phyloP scores from a whole-genome alignment of 176 grass and related monocot species.

The Aegilops sharonensis region DNA sequence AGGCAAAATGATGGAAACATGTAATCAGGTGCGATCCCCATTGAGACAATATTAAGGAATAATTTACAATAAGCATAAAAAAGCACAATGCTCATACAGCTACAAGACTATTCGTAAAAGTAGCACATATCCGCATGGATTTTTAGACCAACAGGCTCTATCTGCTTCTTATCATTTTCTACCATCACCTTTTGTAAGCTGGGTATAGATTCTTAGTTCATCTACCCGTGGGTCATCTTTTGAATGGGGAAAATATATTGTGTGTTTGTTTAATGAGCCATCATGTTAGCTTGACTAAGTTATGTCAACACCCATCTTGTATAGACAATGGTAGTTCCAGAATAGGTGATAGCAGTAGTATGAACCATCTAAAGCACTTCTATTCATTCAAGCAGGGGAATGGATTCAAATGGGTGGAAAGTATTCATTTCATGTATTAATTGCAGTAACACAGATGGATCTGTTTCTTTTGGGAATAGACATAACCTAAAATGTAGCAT shows the following conservation, averaged over 20 bases:
- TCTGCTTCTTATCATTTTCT: not conserved
- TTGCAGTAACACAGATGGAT: not conserved
- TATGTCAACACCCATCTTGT: not conserved
- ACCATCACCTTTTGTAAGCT: not conserved
- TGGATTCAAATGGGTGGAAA: not conserved
- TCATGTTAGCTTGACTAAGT: not conserved
- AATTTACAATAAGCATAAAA: not conserved
- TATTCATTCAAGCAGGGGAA: not conserved
- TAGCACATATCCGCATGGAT: not conserved
- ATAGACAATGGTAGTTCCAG: not conserved
- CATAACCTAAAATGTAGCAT: not conserved
- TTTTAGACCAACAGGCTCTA: not conserved
- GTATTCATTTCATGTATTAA: not conserved
- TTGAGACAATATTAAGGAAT: not conserved
- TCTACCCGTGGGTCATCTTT: not conserved
- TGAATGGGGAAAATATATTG: not conserved
- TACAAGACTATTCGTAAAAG: not conserved
- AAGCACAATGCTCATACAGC: not conserved
- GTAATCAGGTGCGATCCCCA: not conserved
- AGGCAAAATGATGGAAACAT: not conserved
- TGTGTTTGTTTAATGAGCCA: not conserved
- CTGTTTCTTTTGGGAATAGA: not conserved
- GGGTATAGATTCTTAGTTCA: conserved; percentile 1
- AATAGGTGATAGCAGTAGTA: not conserved
- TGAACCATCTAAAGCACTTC: not conserved